Evolutionary conservation across 1,139 yeast species (phyloP), one percentile per base, ranked within the genome.

Genomic region (Hansenula sp.): DNA sequence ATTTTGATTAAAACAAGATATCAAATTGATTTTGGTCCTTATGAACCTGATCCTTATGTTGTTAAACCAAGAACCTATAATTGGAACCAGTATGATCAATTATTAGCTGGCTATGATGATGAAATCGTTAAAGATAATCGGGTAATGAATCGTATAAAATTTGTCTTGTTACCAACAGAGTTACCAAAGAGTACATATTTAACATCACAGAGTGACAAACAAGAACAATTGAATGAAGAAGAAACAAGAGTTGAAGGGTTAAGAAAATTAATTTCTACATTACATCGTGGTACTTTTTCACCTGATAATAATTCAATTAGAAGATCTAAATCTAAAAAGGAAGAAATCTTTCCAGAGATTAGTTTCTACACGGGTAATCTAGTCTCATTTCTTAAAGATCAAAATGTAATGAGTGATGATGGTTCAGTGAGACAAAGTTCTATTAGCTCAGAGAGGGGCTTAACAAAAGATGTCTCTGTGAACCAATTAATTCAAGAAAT

Each of bases 51-150:
- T 51, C 77, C 81, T 4, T 67, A 78, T 17, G 76, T 76, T 43
- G 71, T 70, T 5, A 70, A 71, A 38, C 75, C 86, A 1, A 66
- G 77, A 36, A 70, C 72, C 16, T 77, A 81, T 50, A 90, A 91
- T 51, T 94, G 99, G 99, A 91, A 91, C 56, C 85, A 84, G 50
- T 73, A 90, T 49, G 99, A 94, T 65, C 97, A 90, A 59, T 75
- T 79, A 24, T 65, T 93, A 21, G 96, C 98, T 1, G 99, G 99
- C 0, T 88, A 84, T 61, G 90, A 84, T 33, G 96, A 88, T 55
- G 77, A 80, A 1, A 68, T 75, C 11, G 56, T 68, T 55, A 74
- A 77, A 24, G 72, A 79, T 33, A 75, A 73, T n/a, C 71, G 76
- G 42, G 76, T 76, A 46, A 76, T 77, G 41, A 85, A 81, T 61